Conservation (phyloP, 2,329 filamentous ascomycete genomes). For the Pyrenochaeta sp. region DNA sequence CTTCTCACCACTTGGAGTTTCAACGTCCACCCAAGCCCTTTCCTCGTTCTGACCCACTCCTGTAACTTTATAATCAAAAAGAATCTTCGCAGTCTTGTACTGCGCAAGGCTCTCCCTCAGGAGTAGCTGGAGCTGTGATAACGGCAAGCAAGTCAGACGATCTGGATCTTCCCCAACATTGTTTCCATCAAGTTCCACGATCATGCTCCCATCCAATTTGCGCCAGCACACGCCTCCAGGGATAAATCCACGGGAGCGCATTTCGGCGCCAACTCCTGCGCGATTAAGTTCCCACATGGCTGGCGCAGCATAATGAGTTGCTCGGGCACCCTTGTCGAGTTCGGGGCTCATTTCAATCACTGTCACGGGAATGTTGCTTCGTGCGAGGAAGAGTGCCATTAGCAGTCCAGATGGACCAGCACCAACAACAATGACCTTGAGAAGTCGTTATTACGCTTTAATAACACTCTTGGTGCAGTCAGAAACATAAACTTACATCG, state of each 20-base stretch:
- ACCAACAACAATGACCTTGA: slow-evolving; percentile 21
- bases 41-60: slow-evolving; percentile 10
- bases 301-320: slow-evolving; percentile 64
- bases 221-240: slow-evolving; percentile 51
- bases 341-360: slow-evolving; percentile 61
- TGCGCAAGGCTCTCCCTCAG: slow-evolving; percentile 4
- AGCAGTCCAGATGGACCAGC: slow-evolving; percentile 42
- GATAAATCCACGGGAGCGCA: slow-evolving; percentile 48
- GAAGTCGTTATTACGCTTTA: too few species aligned
- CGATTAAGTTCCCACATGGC: slow-evolving; percentile 62
- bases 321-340: slow-evolving; percentile 64
- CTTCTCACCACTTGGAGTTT: slow-evolving; percentile 3
- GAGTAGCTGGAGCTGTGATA: slow-evolving; percentile 9
- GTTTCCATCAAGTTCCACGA: slow-evolving; percentile 6
- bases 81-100: not conserved
- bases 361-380: slow-evolving; percentile 56
- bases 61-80: slow-evolving; percentile 15
- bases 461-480: too few species aligned
- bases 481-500: not conserved
- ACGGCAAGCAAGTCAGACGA: slow-evolving; percentile 11
- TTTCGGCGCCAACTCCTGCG: slow-evolving; percentile 62
- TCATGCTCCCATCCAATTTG: slow-evolving; percentile 33
- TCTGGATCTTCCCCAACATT: slow-evolving; percentile 8
- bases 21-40: slow-evolving; percentile 18
- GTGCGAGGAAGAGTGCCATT: slow-evolving; percentile 56